Base-by-base conservation (phyloP, 2,329 filamentous ascomycete genomes). In the Davidsoniella australis region DNA sequence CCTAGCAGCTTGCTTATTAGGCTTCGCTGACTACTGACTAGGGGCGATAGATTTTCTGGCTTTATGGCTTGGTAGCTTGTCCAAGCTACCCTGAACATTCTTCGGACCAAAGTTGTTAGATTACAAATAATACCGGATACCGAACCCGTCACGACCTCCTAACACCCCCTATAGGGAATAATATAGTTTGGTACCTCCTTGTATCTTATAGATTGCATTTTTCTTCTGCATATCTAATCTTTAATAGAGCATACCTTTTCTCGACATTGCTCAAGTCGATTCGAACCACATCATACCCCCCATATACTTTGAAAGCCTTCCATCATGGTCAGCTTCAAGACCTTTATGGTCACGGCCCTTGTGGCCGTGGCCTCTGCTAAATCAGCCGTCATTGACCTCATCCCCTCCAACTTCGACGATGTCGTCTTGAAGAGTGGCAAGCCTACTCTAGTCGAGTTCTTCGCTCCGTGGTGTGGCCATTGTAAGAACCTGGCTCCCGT, bases 381-480 rank as follows among this genome's bases (percentile, higher is more conserved):
- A 59, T 91, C 86, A 50, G 82, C 85, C 50, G 91, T 98, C 55
- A 72, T 94, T 58, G 89, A 96, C 65, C 80, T 98, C 54, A 79
- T 83, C 53, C 87, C 89, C 50, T 70, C 71, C 59, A 98, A 95
- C 72, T 98, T 98, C 64, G 89, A 96, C 70, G 69, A 81, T 44
- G 73, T 94, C 49, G 86, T 94, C 55, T 73, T 94, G 53, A 78
- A 93, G 64, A 89, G 85, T 42, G 87, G 87, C 66, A 96, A 94
- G 71, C 89, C 91, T 41, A 88, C 91, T 0, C 80, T 98, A 23
- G 87, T 96, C 58, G 88, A 96, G 66, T 98, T 98, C 76, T 96
- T 94, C 62, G 91, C 91, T 33, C 88, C 89, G 20, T 98, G 91
- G 91, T 98, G 91, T 62, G 93, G 91, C 29, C 91, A 98, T 74